These are phyloP conservation scores for Amniculicola lignicola DNA, from an alignment of 495 filamentous ascomycete genomes.

Conservation along the genomic window DNA sequence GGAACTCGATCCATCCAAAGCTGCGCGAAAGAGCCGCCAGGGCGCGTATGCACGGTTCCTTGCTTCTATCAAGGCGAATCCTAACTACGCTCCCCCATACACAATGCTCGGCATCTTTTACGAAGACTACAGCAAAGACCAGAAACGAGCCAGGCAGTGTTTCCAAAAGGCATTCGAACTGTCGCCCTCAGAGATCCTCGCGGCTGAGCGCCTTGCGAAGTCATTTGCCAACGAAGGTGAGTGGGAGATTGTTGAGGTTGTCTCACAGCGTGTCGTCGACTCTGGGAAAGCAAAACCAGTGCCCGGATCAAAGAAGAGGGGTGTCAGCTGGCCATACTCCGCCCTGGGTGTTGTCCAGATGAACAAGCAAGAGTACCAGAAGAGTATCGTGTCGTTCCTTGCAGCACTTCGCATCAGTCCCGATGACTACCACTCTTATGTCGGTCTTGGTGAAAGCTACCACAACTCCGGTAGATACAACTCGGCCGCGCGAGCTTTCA, in stretches of 20 bases:
- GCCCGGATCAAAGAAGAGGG: constrained; percentile 87
- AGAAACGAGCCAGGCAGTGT: constrained; percentile 76
- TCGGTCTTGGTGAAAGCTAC: constrained; percentile 93
- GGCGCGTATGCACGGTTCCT: constrained; percentile 82
- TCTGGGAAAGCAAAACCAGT: constrained; percentile 85
- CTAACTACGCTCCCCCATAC: constrained; percentile 90
- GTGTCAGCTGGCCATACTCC: constrained; percentile 94
- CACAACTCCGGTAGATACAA: constrained; percentile 90
- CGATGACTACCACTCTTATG: constrained; percentile 88
- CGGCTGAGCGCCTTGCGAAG: constrained; percentile 80
- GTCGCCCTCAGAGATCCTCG: constrained; percentile 79
- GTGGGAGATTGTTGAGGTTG: constrained; percentile 93
- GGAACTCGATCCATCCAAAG: constrained; percentile 68
- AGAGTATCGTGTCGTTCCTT: constrained; percentile 88
- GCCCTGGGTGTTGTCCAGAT: constrained; percentile 93
- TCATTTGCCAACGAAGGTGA: constrained; percentile 85
- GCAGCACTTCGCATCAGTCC: constrained; percentile 80
- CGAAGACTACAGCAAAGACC: constrained; percentile 83
- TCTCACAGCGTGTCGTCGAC: constrained; percentile 86
- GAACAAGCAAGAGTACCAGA: constrained; percentile 85
- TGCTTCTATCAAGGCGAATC: constrained; percentile 75
- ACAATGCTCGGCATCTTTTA: constrained; percentile 95
- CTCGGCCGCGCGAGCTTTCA: constrained; percentile 86
- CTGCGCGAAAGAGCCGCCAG: constrained; percentile 69
- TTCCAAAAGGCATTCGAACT: constrained; percentile 97